Evolutionary conservation across 2,329 filamentous ascomycete species (phyloP), one percentile per base, ranked within the genome.

Genomic region (Xylariaceae sp.): DNA sequence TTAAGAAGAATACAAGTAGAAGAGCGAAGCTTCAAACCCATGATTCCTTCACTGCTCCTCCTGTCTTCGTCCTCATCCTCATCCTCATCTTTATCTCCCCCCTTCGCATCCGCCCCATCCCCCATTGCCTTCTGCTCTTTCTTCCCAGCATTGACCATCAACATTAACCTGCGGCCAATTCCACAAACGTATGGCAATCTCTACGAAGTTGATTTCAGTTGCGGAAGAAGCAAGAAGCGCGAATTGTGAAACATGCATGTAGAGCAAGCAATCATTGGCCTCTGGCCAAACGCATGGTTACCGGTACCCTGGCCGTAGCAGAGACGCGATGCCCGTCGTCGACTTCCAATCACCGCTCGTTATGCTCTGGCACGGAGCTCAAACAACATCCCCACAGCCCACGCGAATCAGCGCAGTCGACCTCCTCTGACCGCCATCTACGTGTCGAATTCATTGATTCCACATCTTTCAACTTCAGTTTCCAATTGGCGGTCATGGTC

Each of bases 351-450:
- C 51, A 40, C 59, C 58, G 18, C 9, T 21, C 46, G 55, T 43
- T 47, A 61, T 32, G 60, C 61, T 39, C 64, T 58, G 18, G 39
- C 52, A 48, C 61, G 26, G n/a, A 67, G 61, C 36, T 66, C 64
- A 21, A 65, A 57, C 22, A 66, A 53, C 15, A 64, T 59, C 30
- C 57, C 59, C 16, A 62, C 64, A 34, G 65, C 64, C 65, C 62
- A 66, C 46, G 60, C 60, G 22, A 67, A 67, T 67, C 63, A n/a
- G 49, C 39, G n/a, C 32, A 51, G 22, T 65, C 64, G 36, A 67
- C 61, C 46, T 67, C 65, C 62, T 47, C 65, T 65, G 10, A 64
- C 64, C 29, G 64, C 63, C 54, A 67, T 60, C 43, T 65, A 67
- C 26, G 65, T 65, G 52, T 67, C 63, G 46, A 65, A 66, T 46